Evolutionary conservation across 345 rosid species (phyloP), one percentile per base, ranked within the genome.

Genomic region (Microcos paniculata): DNA sequence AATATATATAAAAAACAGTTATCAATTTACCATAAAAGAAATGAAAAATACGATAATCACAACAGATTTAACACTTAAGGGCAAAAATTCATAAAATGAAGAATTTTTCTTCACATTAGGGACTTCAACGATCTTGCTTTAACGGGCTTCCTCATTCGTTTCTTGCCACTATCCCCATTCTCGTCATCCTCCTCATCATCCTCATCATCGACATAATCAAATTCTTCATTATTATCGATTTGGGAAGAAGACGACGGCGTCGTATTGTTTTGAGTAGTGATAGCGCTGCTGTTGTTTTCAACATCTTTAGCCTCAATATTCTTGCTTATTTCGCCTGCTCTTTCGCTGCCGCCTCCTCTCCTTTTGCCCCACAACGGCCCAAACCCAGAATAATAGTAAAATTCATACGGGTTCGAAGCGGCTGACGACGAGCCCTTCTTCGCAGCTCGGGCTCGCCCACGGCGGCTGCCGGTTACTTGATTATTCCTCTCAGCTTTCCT

Each of bases 331-430:
- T 35, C 72, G 53, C 33, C 74, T n/a, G 4, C 81, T 40, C 70
- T 75, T 0, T 48, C 57, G 57, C 71, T 66, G 62, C 79, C 38
- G 19, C 80, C 87, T 24, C 90, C 84, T 79, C 94, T 81, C 58
- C 86, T 80, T 61, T 85, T 92, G n/a, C 95, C 90, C 98, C 98
- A 90, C 61, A 77, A 56, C 45, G 97, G 98, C 24, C 98, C 97
- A 72, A 92, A 94, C 78, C 97, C 98, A n/a, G 97, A 87, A 85
- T 94, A 94, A 77, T 94, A 94, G 75, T 94, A 94, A 76, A 88
- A 94, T 86, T 90, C 92, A 61, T 85, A 81, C 10, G 94, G 96
- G 78, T 87, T 89, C 65, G 9, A 59, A 4, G 87, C 28, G 8
- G 79, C 40, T 11, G 87, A 62, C 5, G 85, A 18, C 13, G 85